These are phyloP conservation scores for Posidonia australis DNA, from an alignment of 106 monocot genomes.

Conservation along the genomic window DNA sequence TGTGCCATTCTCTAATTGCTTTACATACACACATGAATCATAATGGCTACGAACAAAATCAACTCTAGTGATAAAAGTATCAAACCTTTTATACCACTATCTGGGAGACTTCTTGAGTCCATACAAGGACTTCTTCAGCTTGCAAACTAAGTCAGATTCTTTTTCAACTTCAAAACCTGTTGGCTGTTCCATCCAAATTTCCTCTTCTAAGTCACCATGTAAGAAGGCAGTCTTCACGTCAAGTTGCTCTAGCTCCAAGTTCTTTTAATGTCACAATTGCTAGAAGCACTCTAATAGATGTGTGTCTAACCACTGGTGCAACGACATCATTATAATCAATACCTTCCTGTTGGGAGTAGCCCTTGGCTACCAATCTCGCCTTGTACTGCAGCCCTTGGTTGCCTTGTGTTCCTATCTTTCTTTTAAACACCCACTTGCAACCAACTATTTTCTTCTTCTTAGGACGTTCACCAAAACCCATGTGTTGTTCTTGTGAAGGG, in stretches of 20 bases:
- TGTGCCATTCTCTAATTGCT: background rate
- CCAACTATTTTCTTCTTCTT: background rate
- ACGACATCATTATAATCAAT: too few relatives aligned
- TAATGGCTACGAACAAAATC: background rate
- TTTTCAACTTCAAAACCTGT: too few relatives aligned
- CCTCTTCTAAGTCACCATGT: too few relatives aligned
- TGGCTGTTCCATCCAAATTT: too few relatives aligned
- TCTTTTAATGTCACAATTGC: too few relatives aligned
- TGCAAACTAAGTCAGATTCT: too few relatives aligned
- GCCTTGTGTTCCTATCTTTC: background rate
- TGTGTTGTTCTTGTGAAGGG: background rate
- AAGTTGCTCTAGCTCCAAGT: too few relatives aligned
- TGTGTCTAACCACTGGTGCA: too few relatives aligned
- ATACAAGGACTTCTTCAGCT: too few relatives aligned
- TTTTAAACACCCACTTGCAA: background rate
- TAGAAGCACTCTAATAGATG: too few relatives aligned
- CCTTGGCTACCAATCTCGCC: background rate
- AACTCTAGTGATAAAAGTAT: background rate
- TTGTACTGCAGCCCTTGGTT: background rate
- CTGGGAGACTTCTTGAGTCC: background rate
- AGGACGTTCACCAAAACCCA: background rate
- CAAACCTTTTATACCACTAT: conserved; percentile 1
- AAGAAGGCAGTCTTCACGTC: too few relatives aligned
- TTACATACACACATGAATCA: background rate
- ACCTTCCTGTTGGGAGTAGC: too few relatives aligned